These are phyloP conservation scores for Pythium aquatile DNA, from an alignment of 352 stramenopile genomes.

Conservation along the genomic window DNA sequence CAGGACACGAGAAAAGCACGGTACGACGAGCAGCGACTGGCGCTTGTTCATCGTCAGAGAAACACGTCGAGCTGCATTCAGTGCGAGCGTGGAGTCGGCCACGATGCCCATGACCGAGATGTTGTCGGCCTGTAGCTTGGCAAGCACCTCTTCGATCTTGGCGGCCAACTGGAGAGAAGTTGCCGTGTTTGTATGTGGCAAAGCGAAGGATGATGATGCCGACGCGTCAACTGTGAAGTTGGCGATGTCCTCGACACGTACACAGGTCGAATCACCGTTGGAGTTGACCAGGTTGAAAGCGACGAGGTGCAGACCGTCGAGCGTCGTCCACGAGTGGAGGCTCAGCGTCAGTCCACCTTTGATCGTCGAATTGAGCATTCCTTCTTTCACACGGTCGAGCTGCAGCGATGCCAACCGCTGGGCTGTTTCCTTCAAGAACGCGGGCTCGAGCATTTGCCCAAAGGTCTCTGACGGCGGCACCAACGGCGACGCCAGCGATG, in stretches of 20 bases:
- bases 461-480: slow-evolving; percentile 19
- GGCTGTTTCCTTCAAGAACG: slow-evolving; percentile 43
- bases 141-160: slow-evolving; percentile 61
- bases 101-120: slow-evolving; percentile 78
- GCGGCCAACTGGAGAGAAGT: slow-evolving; percentile 27
- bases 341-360: slow-evolving; percentile 79
- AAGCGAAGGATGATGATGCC: background rate
- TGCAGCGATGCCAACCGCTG: slow-evolving; percentile 42
- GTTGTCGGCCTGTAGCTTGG: slow-evolving; percentile 46
- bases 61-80: slow-evolving; percentile 57
- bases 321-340: slow-evolving; percentile 62
- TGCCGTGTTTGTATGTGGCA: slow-evolving; percentile 21
- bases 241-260: slow-evolving; percentile 57
- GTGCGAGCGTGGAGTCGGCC: slow-evolving; percentile 54
- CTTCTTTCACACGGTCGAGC: slow-evolving; percentile 77
- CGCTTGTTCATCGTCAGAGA: slow-evolving; percentile 37
- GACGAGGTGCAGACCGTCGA: slow-evolving; percentile 65
- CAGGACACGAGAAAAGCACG: slow-evolving; percentile 58
- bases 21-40: slow-evolving; percentile 58
- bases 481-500: slow-evolving; percentile 12
- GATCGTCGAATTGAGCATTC: slow-evolving; percentile 78
- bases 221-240: background rate
- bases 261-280: slow-evolving; percentile 70
- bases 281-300: slow-evolving; percentile 78
- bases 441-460: slow-evolving; percentile 26